phyloP scores from a whole-genome alignment of 2,329 filamentous ascomycete species.

The Aureobasidium sp. region DNA sequence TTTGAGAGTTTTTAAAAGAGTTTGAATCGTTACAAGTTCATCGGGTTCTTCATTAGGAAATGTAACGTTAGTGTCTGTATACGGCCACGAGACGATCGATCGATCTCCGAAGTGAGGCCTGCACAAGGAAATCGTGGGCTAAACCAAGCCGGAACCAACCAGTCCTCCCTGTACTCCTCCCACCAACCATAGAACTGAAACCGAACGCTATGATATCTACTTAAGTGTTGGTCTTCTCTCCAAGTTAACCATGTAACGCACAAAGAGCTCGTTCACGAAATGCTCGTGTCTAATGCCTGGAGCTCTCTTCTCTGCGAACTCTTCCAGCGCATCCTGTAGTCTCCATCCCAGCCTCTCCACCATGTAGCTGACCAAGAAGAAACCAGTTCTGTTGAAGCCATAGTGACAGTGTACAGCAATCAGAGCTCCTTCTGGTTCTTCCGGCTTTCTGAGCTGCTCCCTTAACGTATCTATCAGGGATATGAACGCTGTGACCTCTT shows the following conservation, averaged over 20 bases:
- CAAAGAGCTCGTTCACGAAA: conserved; percentile 75
- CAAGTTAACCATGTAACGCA: conserved; percentile 58
- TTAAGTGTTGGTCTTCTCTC: conserved; percentile 22
- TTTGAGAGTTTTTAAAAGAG: no score
- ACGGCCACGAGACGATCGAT: no score
- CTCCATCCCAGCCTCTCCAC: conserved; percentile 66
- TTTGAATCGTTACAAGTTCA: no score
- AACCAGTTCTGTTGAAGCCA: conserved; percentile 89
- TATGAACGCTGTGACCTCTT: conserved; percentile 53
- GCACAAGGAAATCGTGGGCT: not conserved
- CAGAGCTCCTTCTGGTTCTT: conserved; percentile 31
- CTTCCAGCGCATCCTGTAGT: conserved; percentile 68
- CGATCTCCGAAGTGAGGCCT: not conserved
- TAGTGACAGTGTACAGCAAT: conserved; percentile 93
- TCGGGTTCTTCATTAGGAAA: not conserved
- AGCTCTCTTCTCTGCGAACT: conserved; percentile 62
- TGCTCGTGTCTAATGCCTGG: conserved; percentile 85
- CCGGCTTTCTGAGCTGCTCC: conserved; percentile 25
- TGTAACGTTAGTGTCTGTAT: not conserved
- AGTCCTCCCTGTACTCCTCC: not conserved
- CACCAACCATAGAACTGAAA: not conserved
- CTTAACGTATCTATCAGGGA: conserved; percentile 44
- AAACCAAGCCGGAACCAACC: not conserved
- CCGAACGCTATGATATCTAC: not conserved
- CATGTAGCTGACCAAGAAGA: conserved; percentile 84